Percentiles rank a stretch among this genome's conserved stretches.
These are phyloP conservation scores for Croton setiger DNA, from an alignment of 441 rosid species.

Conservation along the genomic window DNA sequence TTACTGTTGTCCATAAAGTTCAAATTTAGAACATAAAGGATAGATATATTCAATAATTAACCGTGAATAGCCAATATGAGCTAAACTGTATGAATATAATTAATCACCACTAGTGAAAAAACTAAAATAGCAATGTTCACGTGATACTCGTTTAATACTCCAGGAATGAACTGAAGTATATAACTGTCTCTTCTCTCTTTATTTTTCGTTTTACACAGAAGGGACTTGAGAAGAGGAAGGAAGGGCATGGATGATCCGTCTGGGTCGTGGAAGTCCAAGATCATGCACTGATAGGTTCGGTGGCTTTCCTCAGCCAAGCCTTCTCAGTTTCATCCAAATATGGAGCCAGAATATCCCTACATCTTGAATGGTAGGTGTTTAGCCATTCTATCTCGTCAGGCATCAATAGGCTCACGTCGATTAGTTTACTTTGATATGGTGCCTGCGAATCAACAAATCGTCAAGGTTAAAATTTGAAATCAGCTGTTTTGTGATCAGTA, in stretches of 20 bases:
- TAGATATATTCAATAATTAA: neutral
- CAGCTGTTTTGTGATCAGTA: neutral
- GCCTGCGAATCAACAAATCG: slow-evolving; percentile 43
- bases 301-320: slow-evolving; percentile 89
- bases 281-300: slow-evolving; percentile 58
- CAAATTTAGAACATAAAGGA: neutral
- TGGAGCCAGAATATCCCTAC: slow-evolving; percentile 65
- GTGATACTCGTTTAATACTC: neutral
- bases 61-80: neutral
- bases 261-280: neutral
- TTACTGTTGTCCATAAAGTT: too few relatives aligned
- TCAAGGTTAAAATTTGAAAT: neutral
- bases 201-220: neutral
- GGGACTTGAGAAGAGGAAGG: neutral
- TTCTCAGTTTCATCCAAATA: slow-evolving; percentile 60
- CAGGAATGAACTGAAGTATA: neutral
- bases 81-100: neutral
- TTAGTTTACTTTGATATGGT: slow-evolving; percentile 87
- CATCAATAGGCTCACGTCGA: slow-evolving; percentile 45
- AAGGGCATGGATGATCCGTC: neutral
- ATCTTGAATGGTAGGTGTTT: slow-evolving; percentile 66
- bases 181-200: neutral
- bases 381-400: slow-evolving; percentile 77
- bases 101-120: neutral
- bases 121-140: neutral